Percentiles rank a stretch among this genome's conserved stretches.
Evolutionary conservation across 2,329 filamentous ascomycete species (phyloP).

Genomic region (Dactylellina cionopaga): DNA sequence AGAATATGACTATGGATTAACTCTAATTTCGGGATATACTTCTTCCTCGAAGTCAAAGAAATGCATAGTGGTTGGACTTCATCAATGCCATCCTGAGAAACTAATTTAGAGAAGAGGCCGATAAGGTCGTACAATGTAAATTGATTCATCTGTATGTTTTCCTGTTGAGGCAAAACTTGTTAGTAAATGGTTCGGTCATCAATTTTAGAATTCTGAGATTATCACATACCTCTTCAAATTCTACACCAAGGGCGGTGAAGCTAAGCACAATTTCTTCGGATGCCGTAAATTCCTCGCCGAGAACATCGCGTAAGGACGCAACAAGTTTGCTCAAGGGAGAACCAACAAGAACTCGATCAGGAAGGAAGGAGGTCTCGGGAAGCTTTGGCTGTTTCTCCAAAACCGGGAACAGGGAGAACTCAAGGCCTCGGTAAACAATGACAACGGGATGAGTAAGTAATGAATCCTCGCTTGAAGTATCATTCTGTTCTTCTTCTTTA

Average conservation of each 20-base stretch:
- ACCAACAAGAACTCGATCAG: slow-evolving; percentile 36
- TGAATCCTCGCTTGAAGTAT: slow-evolving; percentile 11
- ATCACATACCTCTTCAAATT: slow-evolving; percentile 49
- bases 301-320: slow-evolving; percentile 40
- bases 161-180: slow-evolving; percentile 8
- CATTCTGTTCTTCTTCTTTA: slow-evolving; percentile 7
- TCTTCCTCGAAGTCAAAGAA: slow-evolving; percentile 38
- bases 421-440: slow-evolving; percentile 37
- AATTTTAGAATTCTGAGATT: background rate
- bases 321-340: slow-evolving; percentile 43
- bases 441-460: slow-evolving; percentile 42
- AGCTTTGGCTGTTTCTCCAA: slow-evolving; percentile 9
- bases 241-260: slow-evolving; percentile 38
- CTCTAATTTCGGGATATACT: slow-evolving; percentile 42
- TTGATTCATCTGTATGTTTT: slow-evolving; percentile 40
- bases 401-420: slow-evolving; percentile 44
- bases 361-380: slow-evolving; percentile 39
- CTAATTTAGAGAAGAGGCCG: slow-evolving; percentile 32
- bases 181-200: background rate
- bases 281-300: slow-evolving; percentile 40
- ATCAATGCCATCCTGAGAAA: slow-evolving; percentile 24
- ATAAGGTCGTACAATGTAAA: slow-evolving; percentile 44
- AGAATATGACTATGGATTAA: slow-evolving; percentile 44
- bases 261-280: slow-evolving; percentile 46
- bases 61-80: slow-evolving; percentile 35